phyloP scores from a whole-genome alignment of 129 eudicot species.

The Saposhnikovia divaricata region DNA sequence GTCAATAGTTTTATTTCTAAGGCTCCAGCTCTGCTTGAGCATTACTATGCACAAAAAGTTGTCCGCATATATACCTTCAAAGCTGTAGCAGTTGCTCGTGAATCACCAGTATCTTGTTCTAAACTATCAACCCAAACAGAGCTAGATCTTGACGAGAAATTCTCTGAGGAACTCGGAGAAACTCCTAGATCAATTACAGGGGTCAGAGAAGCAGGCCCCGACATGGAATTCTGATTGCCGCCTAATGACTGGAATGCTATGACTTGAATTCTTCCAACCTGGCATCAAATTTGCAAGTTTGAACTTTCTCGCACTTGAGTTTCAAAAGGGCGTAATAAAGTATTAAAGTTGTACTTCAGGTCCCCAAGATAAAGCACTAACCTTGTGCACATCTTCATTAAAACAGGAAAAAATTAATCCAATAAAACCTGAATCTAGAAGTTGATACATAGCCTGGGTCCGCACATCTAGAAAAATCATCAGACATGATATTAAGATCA shows the following conservation, averaged over 20 bases:
- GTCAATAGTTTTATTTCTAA: background rate
- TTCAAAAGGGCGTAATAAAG: background rate
- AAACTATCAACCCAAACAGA: slow-evolving; percentile 39
- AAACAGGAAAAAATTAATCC: slow-evolving; percentile 98
- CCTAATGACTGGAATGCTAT: slow-evolving; percentile 93
- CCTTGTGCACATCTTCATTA: slow-evolving; percentile 93
- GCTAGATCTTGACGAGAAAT: slow-evolving; percentile 39
- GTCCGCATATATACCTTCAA: slow-evolving; percentile 45
- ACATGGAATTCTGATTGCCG: slow-evolving; percentile 58
- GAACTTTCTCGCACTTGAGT: background rate
- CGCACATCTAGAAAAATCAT: slow-evolving; percentile 72
- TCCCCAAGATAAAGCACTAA: slow-evolving; percentile 18
- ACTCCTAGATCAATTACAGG: slow-evolving; percentile 70
- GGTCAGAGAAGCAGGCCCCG: slow-evolving; percentile 46
- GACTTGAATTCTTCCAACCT: slow-evolving; percentile 99
- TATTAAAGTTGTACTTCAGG: background rate
- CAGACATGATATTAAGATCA: background rate
- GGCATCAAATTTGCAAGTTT: slow-evolving; percentile 14
- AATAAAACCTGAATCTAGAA: slow-evolving; percentile 92
- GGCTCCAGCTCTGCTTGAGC: background rate
- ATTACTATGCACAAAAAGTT: background rate
- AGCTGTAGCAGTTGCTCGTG: slow-evolving; percentile 41
- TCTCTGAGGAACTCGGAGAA: slow-evolving; percentile 59
- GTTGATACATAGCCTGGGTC: slow-evolving; percentile 99
- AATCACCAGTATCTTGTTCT: slow-evolving; percentile 85